Evolutionary conservation across 129 eudicot species (phyloP), one percentile per base, ranked within the genome.

Genomic region (Chrysanthemum lavandulifolium): DNA sequence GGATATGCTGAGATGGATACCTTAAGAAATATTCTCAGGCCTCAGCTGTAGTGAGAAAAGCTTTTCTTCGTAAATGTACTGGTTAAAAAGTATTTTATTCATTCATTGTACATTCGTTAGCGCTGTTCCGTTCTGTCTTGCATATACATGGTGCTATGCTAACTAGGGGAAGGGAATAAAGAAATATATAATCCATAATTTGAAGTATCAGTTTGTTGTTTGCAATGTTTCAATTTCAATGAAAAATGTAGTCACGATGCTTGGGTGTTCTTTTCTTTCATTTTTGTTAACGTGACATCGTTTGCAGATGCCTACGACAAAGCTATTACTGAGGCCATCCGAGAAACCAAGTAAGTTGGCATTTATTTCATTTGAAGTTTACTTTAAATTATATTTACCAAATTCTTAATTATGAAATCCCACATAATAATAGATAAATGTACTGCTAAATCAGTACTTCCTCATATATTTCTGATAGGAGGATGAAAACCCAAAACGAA

Each of bases 291-390:
- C 5, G 62, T 19, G 61, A 40, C 13, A 65, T 68, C 53, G 6
- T 76, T 55, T 83, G 83, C 93, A 90, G 98, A 86, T 74, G 91
- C 80, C 31, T 88, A 76, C 68, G 97, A 90, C 79, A 83, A 74
- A 82, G 84, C 78, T 66, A 90, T 94, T 65, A 69, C 75, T 21
- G 93, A 88, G 71, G 98, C 96, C 33, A 79, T 87, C 64, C 65
- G 82, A 76, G 54, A 65, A 73, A 63, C 84, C 69, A 86, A 83
- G 97, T 86, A 82, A 69, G 89, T 81, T 47, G 1, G 61, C 45
- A 61, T 64, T 62, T 61, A 48, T 65, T 53, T 15, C 11, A 52
- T 54, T 49, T 76, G 47, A 27, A 47, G 48, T 58, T 14, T n/a
- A 59, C 50, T n/a, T 63, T 10, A n/a, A 6, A 7, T 10, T 21